These are phyloP conservation scores for Aspergillus sclerotialis DNA, from an alignment of 2,329 filamentous ascomycete genomes.

Conservation along the genomic window DNA sequence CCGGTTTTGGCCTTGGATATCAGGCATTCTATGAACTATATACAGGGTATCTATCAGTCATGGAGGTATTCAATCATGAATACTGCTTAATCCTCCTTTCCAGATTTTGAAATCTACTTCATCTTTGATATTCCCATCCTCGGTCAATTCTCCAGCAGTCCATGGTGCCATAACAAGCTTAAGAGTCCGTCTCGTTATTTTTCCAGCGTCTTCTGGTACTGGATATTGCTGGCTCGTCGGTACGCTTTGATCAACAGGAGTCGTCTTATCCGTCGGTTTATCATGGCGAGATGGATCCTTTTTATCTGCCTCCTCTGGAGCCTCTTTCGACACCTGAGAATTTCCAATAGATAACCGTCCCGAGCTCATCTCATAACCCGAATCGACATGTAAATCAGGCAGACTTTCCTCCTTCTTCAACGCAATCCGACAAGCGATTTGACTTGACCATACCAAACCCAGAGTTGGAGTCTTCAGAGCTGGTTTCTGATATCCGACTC, in stretches of 20 bases:
- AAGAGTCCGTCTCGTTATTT: constrained; percentile 61
- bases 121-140: constrained; percentile 30
- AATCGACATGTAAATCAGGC: constrained; percentile 4
- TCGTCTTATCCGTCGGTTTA: not conserved
- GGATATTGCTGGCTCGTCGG: not conserved
- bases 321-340: not conserved
- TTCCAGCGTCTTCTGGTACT: constrained; percentile 3
- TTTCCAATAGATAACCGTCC: not conserved
- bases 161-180: constrained; percentile 88
- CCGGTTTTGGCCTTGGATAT: not conserved
- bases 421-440: constrained; percentile 75
- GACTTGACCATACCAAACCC: constrained; percentile 84
- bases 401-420: constrained; percentile 64
- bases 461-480: constrained; percentile 73
- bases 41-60: not conserved
- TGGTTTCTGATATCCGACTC: constrained; percentile 10
- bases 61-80: constrained; percentile 4
- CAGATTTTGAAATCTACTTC: constrained; percentile 68
- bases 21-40: not conserved
- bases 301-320: not conserved
- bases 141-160: constrained; percentile 48
- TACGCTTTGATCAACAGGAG: no score
- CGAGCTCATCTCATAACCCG: not conserved
- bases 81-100: constrained; percentile 48
- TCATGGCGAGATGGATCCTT: not conserved